phyloP scores from a whole-genome alignment of 768 basidiomycete genomes.

The Holtermannia corniformis region DNA sequence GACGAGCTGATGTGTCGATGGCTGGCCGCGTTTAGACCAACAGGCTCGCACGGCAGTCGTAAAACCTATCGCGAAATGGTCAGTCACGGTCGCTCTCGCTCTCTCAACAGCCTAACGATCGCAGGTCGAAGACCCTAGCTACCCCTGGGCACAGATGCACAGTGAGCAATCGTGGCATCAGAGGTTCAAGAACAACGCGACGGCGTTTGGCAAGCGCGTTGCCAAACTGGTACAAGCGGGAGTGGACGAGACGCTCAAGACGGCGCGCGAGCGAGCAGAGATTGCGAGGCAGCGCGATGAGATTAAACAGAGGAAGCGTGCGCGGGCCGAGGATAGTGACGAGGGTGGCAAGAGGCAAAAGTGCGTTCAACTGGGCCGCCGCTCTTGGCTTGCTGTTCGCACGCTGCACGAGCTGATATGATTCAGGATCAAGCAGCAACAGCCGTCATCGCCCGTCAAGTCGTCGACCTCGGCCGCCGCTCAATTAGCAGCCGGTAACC shows the following conservation, averaged over 20 bases:
- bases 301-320: too few relatives aligned
- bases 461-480: too few relatives aligned
- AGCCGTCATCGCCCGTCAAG: too few relatives aligned
- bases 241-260: constrained; percentile 21
- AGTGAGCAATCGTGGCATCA: constrained; percentile 33
- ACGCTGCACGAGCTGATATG: too few relatives aligned
- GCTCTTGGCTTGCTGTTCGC: too few relatives aligned
- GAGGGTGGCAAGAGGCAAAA: too few relatives aligned
- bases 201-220: constrained; percentile 9
- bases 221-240: constrained; percentile 5
- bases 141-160: constrained; percentile 18
- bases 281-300: neutral
- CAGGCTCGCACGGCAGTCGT: constrained; percentile 22
- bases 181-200: constrained; percentile 28
- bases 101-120: neutral
- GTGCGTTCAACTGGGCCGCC: too few relatives aligned
- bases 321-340: too few relatives aligned
- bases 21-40: constrained; percentile 20
- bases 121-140: constrained; percentile 1
- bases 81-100: constrained; percentile 1
- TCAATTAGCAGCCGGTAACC: too few relatives aligned
- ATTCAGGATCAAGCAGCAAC: too few relatives aligned
- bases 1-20: constrained; percentile 31
- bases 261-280: constrained; percentile 16
- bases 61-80: constrained; percentile 27